Conservation (phyloP, 2,329 filamentous ascomycete species). For the Aspergillus fumigatiaffinis region DNA sequence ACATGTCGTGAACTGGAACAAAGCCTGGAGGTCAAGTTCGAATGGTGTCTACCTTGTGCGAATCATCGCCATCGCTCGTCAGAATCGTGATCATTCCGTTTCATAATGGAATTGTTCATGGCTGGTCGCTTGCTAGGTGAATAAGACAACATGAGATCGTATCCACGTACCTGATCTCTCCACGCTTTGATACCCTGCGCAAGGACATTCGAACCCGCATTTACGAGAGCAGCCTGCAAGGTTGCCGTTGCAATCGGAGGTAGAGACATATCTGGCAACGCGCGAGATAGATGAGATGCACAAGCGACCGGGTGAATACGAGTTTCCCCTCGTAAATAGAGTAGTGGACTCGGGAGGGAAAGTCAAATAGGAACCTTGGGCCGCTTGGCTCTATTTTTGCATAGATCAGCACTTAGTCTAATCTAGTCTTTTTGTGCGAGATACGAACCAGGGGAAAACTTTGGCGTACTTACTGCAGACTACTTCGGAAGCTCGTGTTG, state of each 20-base stretch:
- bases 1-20: conserved; percentile 54
- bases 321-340: not conserved
- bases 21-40: conserved; percentile 45
- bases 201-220: conserved; percentile 52
- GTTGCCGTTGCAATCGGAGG: conserved; percentile 53
- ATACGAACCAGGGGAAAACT: not conserved
- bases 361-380: not conserved
- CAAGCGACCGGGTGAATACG: not conserved
- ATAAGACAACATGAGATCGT: conserved; percentile 8
- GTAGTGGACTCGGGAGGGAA: not conserved
- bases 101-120: not conserved
- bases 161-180: conserved; percentile 37
- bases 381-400: not conserved
- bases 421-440: not conserved
- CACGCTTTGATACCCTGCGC: conserved; percentile 54
- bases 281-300: not conserved
- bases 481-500: not conserved
- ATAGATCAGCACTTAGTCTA: not conserved
- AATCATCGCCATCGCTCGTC: not conserved
- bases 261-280: conserved; percentile 16
- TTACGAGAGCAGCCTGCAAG: conserved; percentile 51
- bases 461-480: not conserved
- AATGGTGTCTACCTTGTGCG: conserved; percentile 35
- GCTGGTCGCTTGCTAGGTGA: not conserved
- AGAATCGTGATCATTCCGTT: not conserved